Conservation (phyloP, 108 stramenopile species). For the Tribonema minus region DNA sequence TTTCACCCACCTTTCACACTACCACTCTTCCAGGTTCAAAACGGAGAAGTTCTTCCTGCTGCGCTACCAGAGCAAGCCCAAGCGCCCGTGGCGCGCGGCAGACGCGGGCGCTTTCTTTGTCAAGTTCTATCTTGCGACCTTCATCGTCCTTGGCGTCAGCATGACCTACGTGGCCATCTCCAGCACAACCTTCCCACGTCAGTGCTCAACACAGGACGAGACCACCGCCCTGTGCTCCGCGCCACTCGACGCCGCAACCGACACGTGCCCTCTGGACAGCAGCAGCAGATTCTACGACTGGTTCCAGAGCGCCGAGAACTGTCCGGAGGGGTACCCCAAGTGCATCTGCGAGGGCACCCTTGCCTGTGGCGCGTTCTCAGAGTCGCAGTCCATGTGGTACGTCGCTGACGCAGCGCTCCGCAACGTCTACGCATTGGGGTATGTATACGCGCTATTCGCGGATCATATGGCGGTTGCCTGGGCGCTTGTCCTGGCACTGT, state of each 20-base stretch:
- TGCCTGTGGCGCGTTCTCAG: neutral
- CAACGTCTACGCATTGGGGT: neutral
- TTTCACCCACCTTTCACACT: neutral
- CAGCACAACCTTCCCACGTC: slow-evolving; percentile 39
- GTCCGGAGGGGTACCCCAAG: neutral
- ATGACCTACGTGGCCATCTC: slow-evolving; percentile 23
- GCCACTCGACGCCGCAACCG: neutral
- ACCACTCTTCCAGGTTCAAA: neutral
- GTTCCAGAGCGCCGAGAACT: no score
- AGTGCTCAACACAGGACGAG: slow-evolving; percentile 16
- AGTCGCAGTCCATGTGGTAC: neutral
- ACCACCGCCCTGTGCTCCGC: neutral
- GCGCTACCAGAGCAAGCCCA: slow-evolving; percentile 45
- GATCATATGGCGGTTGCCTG: neutral
- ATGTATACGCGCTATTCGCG: neutral
- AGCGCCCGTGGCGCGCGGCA: slow-evolving; percentile 42
- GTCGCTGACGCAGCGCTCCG: neutral
- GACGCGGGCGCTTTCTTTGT: slow-evolving; percentile 52
- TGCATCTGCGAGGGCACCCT: neutral
- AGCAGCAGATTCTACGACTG: neutral
- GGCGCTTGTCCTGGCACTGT: neutral
- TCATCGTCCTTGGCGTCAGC: slow-evolving; percentile 30
- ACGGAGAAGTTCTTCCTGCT: neutral
- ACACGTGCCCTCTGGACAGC: neutral
- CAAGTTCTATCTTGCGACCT: slow-evolving; percentile 52